Percentiles rank a stretch among this genome's conserved stretches.
These are phyloP conservation scores for Candolleomyces aberdarensis DNA, from an alignment of 768 basidiomycete species.

Conservation along the genomic window DNA sequence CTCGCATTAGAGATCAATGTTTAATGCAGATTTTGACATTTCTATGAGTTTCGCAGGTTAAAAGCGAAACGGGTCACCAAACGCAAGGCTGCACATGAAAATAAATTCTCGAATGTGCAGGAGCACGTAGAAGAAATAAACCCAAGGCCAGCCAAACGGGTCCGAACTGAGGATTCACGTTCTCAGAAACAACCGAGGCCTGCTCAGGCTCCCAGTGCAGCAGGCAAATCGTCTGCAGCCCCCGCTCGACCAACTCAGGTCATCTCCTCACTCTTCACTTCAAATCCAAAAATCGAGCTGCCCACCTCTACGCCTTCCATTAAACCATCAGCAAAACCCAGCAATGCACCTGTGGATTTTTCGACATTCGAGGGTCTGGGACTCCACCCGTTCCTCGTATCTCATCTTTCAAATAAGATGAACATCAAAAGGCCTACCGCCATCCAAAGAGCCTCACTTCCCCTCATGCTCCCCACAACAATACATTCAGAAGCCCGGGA, in stretches of 20 bases:
- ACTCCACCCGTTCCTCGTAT: slow-evolving; percentile 73
- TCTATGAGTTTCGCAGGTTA: slow-evolving; percentile 42
- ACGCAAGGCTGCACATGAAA: slow-evolving; percentile 46
- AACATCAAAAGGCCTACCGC: slow-evolving; percentile 82
- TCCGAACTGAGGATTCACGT: slow-evolving; percentile 25
- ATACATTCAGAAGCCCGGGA: slow-evolving; percentile 51
- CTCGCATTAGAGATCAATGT: slow-evolving; percentile 12
- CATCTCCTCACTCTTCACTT: slow-evolving; percentile 88
- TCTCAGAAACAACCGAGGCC: slow-evolving; percentile 8
- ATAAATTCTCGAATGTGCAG: slow-evolving; percentile 11
- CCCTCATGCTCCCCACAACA: slow-evolving; percentile 37
- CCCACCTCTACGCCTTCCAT: slow-evolving; percentile 25
- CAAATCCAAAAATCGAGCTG: slow-evolving; percentile 66
- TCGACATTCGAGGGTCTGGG: slow-evolving; percentile 83
- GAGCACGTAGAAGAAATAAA: slow-evolving; percentile 17
- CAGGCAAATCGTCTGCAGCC: slow-evolving; percentile 19
- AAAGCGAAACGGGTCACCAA: slow-evolving; percentile 73
- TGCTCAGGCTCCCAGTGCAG: slow-evolving; percentile 5
- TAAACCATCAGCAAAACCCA: slow-evolving; percentile 46
- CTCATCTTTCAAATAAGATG: slow-evolving; percentile 81
- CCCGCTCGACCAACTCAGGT: slow-evolving; percentile 47
- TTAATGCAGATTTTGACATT: slow-evolving; percentile 7
- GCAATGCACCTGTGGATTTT: slow-evolving; percentile 82
- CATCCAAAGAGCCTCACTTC: slow-evolving; percentile 81
- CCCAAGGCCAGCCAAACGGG: slow-evolving; percentile 47